Evolutionary conservation across 768 basidiomycete genomes (phyloP), one percentile per base, ranked within the genome.

Genomic region (Mycena epipterygia): DNA sequence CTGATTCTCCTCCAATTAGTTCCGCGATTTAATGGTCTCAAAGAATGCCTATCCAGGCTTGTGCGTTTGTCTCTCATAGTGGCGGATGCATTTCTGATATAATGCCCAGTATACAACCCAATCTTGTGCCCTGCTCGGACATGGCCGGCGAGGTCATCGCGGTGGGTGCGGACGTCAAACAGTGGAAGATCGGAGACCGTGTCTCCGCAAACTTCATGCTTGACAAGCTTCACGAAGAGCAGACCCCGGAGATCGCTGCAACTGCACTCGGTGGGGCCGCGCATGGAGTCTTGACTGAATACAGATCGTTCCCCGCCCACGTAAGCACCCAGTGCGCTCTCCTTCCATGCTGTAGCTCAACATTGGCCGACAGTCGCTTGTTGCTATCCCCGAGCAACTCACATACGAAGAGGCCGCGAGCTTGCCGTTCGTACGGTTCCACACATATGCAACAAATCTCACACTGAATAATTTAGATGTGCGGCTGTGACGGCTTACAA

Each of bases 371-470:
- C 59, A 88, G 87, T 83, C 84, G 0, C 79, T 91, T 37, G 84
- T 91, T 33, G 68, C 74, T 46, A 81, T 91, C 70, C 89, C 92
- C 0, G 78, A 85, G 17, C 86, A 90, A 74, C 82, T 92, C 23
- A 86, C 85, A 1, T 90, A 88, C 72, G 88, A 89, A 70, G 89
- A 93, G 74, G 91, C 87, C 0, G 88, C 91, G 0, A 90, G 90
- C 30, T 80, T 93, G 12, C 88, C 90, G 82, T 91, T 75, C 39
- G 85, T 79, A 17, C 21, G n/a, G n/a, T n/a, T n/a, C n/a, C n/a
- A n/a, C n/a, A n/a, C n/a, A n/a, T n/a, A n/a, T n/a, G n/a, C n/a
- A n/a, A n/a, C n/a, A n/a, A n/a, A n/a, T n/a, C n/a, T n/a, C n/a
- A n/a, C n/a, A n/a, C n/a, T n/a, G n/a, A n/a, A n/a, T n/a, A n/a